Percentiles rank a stretch among this genome's conserved stretches.
Evolutionary conservation across 495 filamentous ascomycete genomes (phyloP).

Genomic region (Trichoderma virens): DNA sequence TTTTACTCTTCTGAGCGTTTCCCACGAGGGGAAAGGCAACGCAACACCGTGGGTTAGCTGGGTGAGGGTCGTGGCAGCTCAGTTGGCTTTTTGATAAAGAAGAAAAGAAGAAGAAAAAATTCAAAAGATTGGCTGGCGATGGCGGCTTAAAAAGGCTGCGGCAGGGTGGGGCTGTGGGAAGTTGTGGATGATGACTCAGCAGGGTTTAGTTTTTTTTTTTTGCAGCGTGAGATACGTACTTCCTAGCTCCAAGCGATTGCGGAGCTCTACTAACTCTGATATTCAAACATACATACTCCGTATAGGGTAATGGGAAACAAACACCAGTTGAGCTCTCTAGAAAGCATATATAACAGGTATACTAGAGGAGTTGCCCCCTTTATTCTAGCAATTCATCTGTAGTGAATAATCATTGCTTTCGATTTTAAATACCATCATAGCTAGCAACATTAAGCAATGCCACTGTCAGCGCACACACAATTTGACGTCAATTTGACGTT

Average conservation of each 20-base stretch:
- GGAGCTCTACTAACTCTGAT: too few species aligned
- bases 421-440: too few species aligned
- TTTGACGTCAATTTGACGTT: too few species aligned
- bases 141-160: background rate
- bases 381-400: too few species aligned
- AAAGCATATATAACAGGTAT: too few species aligned
- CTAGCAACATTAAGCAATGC: too few species aligned
- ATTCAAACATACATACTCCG: too few species aligned
- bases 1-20: slow-evolving; percentile 14
- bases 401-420: too few species aligned
- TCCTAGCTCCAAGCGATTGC: background rate
- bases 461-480: too few species aligned
- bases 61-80: slow-evolving; percentile 14
- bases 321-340: too few species aligned
- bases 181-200: background rate
- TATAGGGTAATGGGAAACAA: too few species aligned
- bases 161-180: background rate
- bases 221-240: background rate
- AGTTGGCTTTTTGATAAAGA: slow-evolving; percentile 10
- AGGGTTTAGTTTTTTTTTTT: background rate
- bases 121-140: slow-evolving; percentile 11
- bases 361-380: too few species aligned
- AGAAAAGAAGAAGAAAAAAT: slow-evolving; percentile 14
- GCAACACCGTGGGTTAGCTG: slow-evolving; percentile 11
- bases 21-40: slow-evolving; percentile 13